Evolutionary conservation across 805 yeast genomes (phyloP).

Genomic region (Hanseniaspora nectarophila): DNA sequence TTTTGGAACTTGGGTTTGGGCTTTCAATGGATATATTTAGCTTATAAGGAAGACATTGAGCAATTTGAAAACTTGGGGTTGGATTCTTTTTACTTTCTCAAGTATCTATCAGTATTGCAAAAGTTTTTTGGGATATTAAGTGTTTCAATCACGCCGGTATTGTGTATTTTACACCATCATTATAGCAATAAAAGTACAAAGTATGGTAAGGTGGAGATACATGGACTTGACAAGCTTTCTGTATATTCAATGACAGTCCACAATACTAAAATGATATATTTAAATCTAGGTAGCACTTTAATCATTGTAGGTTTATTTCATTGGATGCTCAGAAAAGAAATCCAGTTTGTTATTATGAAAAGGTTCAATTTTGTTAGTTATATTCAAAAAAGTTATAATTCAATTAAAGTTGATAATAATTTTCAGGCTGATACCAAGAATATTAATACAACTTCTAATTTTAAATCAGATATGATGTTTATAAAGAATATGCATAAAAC

Average conservation of each 20-base stretch:
- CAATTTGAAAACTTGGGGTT: constrained; percentile 45
- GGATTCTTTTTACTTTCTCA: constrained; percentile 62
- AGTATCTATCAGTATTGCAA: constrained; percentile 45
- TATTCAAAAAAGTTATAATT: constrained; percentile 19
- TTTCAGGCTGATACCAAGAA: not conserved
- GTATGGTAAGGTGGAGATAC: constrained; percentile 15
- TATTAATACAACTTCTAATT: constrained; percentile 33
- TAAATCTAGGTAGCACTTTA: constrained; percentile 52
- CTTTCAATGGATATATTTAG: constrained; percentile 45
- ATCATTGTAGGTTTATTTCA: constrained; percentile 48
- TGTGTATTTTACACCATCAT: constrained; percentile 50
- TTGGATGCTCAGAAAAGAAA: constrained; percentile 43
- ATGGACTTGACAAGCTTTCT: constrained; percentile 57
- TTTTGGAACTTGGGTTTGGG: constrained; percentile 25
- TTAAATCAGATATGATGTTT: constrained; percentile 20
- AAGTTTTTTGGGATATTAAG: constrained; percentile 44
- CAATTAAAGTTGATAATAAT: constrained; percentile 21
- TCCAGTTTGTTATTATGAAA: constrained; percentile 39
- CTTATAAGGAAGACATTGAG: constrained; percentile 29
- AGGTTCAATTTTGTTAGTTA: constrained; percentile 33
- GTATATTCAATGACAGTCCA: constrained; percentile 54
- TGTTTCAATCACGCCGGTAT: constrained; percentile 41
- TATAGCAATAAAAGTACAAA: constrained; percentile 1
- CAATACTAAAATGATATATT: constrained; percentile 39
- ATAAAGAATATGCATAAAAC: not conserved